These are phyloP conservation scores for Alternaria consortialis DNA, from an alignment of 2,329 filamentous ascomycete genomes.

Conservation along the genomic window DNA sequence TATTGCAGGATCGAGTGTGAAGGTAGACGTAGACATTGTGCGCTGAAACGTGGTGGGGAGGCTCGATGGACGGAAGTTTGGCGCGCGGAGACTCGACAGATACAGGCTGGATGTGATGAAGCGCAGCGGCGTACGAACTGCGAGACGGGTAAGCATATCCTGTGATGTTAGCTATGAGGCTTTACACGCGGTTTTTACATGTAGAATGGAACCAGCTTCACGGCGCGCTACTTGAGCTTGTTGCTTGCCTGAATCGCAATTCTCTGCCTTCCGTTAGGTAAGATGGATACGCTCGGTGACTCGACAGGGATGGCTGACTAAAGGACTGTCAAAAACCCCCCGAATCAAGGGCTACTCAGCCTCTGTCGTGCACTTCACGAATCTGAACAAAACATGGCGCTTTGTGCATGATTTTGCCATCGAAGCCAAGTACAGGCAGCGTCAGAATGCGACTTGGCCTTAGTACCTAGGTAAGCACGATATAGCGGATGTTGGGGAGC, in stretches of 20 bases:
- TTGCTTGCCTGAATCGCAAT: not conserved
- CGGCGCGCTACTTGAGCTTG: not conserved
- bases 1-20: constrained; percentile 50
- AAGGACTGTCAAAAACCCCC: not conserved
- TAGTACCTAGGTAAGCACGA: not conserved
- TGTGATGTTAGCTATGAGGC: not conserved
- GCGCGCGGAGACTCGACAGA: constrained; percentile 5
- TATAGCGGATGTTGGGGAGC: not conserved
- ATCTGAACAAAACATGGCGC: not conserved
- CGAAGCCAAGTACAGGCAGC: not conserved
- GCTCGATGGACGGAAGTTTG: constrained; percentile 1
- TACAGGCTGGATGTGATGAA: constrained; percentile 10
- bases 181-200: not conserved
- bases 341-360: not conserved
- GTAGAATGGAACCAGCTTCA: not conserved
- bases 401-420: not conserved
- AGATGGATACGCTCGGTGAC: not conserved
- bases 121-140: constrained; percentile 12
- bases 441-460: not conserved
- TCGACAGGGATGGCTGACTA: constrained; percentile 5
- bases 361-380: not conserved
- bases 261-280: not conserved
- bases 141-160: constrained; percentile 16
- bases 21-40: constrained; percentile 39
- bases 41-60: constrained; percentile 11